These are phyloP conservation scores for Dictyostelium purpureum DNA, from an alignment of 78 protist genomes.

Conservation along the genomic window DNA sequence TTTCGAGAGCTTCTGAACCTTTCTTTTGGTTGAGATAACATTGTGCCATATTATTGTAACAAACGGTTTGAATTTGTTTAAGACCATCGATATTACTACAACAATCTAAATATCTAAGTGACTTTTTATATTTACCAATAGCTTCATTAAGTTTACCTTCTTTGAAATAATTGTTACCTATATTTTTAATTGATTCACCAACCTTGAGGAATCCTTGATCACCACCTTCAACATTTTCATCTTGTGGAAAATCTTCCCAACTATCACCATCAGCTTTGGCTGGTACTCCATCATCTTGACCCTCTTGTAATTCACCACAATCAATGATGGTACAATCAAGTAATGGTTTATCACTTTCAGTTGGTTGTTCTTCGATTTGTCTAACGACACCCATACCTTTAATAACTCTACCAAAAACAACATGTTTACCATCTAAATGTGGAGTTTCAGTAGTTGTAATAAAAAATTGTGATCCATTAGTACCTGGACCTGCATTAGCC, in stretches of 20 bases:
- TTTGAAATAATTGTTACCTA: conserved; percentile 61
- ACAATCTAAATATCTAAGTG: conserved; percentile 62
- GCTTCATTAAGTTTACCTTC: not conserved
- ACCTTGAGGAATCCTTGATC: conserved; percentile 37
- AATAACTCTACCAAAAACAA: conserved; percentile 96
- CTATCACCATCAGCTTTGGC: conserved; percentile 16
- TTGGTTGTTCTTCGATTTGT: conserved; percentile 78
- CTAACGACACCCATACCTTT: conserved; percentile 89
- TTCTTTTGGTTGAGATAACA: conserved; percentile 10
- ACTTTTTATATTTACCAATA: conserved; percentile 51
- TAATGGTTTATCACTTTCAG: conserved; percentile 75
- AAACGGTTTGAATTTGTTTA: not conserved
- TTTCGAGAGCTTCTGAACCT: not conserved
- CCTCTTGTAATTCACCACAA: conserved; percentile 79
- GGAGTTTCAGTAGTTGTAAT: conserved; percentile 92
- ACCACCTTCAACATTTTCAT: conserved; percentile 12
- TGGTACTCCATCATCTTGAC: conserved; percentile 75
- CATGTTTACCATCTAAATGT: conserved; percentile 97
- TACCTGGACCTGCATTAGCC: conserved; percentile 96
- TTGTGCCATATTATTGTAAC: conserved; percentile 43
- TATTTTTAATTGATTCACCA: conserved; percentile 48
- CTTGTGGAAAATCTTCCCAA: conserved; percentile 55
- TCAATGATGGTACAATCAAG: conserved; percentile 42
- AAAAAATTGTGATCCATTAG: conserved; percentile 94
- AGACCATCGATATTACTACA: conserved; percentile 26